Evolutionary conservation across 1,284 basidiomycete species (phyloP).

Genomic region (Cyathus olla): DNA sequence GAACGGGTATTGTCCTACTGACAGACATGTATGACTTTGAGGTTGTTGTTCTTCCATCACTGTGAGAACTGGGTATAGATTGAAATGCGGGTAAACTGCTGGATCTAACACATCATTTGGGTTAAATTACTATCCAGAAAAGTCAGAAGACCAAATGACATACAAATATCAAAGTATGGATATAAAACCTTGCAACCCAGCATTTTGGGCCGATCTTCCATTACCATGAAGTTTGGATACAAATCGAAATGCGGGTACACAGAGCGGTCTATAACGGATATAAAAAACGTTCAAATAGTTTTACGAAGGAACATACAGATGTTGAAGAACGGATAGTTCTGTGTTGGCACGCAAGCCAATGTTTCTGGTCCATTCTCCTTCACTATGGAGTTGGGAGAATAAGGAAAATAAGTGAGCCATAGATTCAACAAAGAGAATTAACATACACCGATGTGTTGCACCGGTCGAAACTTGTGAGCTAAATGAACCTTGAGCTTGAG

Average conservation of each 20-base stretch:
- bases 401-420: no score
- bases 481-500: not conserved
- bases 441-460: no score
- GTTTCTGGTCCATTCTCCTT: no score
- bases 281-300: not conserved
- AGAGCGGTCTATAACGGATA: conserved; percentile 26
- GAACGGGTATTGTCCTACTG: no score
- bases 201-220: not conserved
- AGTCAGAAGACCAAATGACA: not conserved
- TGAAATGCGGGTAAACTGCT: not conserved
- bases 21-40: no score
- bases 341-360: no score
- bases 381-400: no score
- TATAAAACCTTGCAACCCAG: not conserved
- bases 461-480: no score
- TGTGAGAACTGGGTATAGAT: not conserved
- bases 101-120: not conserved
- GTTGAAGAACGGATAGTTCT: conserved; percentile 16
- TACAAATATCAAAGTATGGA: conserved; percentile 13
- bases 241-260: conserved; percentile 38
- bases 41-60: no score
- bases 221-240: conserved; percentile 5
- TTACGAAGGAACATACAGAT: conserved; percentile 14
- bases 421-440: no score
- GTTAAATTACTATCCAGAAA: not conserved